Percentiles rank a stretch among this genome's conserved stretches.
Evolutionary conservation across 768 basidiomycete genomes (phyloP).

Genomic region (Pleurotus pulmonarius): DNA sequence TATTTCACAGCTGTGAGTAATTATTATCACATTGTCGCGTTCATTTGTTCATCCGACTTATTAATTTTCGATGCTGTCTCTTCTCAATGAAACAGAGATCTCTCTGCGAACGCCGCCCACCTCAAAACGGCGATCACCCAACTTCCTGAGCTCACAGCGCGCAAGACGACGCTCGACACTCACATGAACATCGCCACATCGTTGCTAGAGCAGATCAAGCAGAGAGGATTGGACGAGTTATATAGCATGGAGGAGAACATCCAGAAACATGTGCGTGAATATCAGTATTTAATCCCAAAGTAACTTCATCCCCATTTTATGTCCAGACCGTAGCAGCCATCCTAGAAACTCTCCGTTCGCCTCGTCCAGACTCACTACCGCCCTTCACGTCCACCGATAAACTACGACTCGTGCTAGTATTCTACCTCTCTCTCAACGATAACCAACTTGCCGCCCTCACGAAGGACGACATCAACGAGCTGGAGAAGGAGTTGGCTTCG

Average conservation of each 20-base stretch:
- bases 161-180: slow-evolving; percentile 94
- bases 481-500: slow-evolving; percentile 83
- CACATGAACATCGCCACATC: slow-evolving; percentile 99
- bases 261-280: slow-evolving; percentile 64
- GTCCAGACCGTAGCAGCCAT: slow-evolving; percentile 70
- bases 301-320: background rate
- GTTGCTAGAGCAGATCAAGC: slow-evolving; percentile 91
- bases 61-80: no score
- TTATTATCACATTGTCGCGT: background rate
- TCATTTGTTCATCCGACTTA: no score
- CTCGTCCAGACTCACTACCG: slow-evolving; percentile 50
- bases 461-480: slow-evolving; percentile 85
- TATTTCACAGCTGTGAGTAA: slow-evolving; percentile 82
- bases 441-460: slow-evolving; percentile 48
- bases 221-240: slow-evolving; percentile 91
- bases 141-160: slow-evolving; percentile 91
- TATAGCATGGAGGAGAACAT: slow-evolving; percentile 95
- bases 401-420: slow-evolving; percentile 91
- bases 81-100: slow-evolving; percentile 48
- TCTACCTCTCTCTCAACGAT: slow-evolving; percentile 86
- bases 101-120: slow-evolving; percentile 90
- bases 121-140: slow-evolving; percentile 97
- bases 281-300: background rate
- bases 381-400: slow-evolving; percentile 77
- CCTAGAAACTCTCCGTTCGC: slow-evolving; percentile 80